Evolutionary conservation across 352 stramenopile genomes (phyloP), one percentile per base, ranked within the genome.

Genomic region (Peronospora belbahrii): DNA sequence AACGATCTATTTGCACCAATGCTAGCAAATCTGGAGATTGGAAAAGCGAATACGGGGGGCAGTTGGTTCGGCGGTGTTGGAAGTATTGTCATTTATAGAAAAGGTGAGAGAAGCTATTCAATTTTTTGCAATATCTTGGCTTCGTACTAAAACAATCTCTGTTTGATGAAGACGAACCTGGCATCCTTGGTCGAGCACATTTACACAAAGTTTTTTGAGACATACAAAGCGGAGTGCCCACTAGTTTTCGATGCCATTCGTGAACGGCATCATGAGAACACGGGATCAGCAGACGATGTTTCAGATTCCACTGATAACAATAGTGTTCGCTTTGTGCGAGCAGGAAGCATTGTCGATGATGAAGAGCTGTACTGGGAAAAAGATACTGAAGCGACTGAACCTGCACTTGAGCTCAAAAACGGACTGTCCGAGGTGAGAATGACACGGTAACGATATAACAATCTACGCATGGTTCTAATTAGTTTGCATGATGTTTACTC

Each of bases 281-380:
- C 73, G 17, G 67, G 73, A 18, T 42, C 57, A 4, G 46, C 52
- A 1, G 49, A 53, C 10, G 36, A 39, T 15, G 33, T 45, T 7
- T 40, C 49, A 34, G 43, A 55, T 32, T 48, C 51, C 43, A 31
- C 51, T 11, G 51, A 68, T 42, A 42, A 58, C 19, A 66, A 58
- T 10, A 77, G 70, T 23, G 53, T 74, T 9, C 67, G 64, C 22
- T 85, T 85, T 62, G 67, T 85, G 27, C 64, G 80, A 28, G 45
- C 69, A 34, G 59, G 52, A 15, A 63, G 55, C 18, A 66, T 86
- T 43, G 24, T 11, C 24, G 77, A 88, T 30, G 74, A 83, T 13
- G 77, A 88, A 48, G 80, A 85, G 35, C 58, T 80, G 47, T 91
- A 91, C 54, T 91, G 68, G 61, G 80, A 88, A 43, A 84, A 83